Evolutionary conservation across 1,139 yeast species (phyloP).

Genomic region (Saccharomycopsis hybrid): DNA sequence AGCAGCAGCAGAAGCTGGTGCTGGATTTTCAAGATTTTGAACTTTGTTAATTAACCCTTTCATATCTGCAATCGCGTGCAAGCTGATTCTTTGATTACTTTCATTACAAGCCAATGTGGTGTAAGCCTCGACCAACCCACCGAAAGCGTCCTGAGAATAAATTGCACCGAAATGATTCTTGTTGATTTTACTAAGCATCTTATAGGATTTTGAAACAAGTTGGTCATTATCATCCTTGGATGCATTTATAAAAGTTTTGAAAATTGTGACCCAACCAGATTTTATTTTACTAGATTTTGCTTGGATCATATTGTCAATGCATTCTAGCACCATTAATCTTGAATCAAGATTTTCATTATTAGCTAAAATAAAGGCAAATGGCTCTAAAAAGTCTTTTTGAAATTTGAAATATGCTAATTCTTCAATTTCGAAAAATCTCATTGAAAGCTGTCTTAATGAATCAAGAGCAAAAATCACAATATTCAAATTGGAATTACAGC

Average conservation of each 20-base stretch:
- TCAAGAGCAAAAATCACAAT: slow-evolving; percentile 90
- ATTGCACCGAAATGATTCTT: slow-evolving; percentile 58
- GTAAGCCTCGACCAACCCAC: slow-evolving; percentile 65
- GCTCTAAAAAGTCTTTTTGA: slow-evolving; percentile 88
- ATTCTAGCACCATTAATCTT: slow-evolving; percentile 85
- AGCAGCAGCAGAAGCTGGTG: no score
- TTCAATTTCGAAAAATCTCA: slow-evolving; percentile 87
- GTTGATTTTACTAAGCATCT: slow-evolving; percentile 57
- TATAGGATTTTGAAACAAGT: slow-evolving; percentile 57
- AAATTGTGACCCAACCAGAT: slow-evolving; percentile 94
- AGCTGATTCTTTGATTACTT: slow-evolving; percentile 69
- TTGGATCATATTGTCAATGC: slow-evolving; percentile 78
- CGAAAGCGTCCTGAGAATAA: slow-evolving; percentile 65
- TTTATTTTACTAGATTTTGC: slow-evolving; percentile 69
- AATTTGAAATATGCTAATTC: slow-evolving; percentile 94
- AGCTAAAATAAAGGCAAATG: slow-evolving; percentile 74
- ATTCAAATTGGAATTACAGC: slow-evolving; percentile 68
- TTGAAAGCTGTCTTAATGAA: slow-evolving; percentile 85
- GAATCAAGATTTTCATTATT: slow-evolving; percentile 67
- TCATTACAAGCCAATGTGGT: slow-evolving; percentile 81
- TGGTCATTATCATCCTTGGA: slow-evolving; percentile 44
- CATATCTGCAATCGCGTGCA: slow-evolving; percentile 76
- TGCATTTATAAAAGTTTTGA: slow-evolving; percentile 42
- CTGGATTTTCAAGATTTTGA: no score
- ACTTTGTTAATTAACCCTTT: slow-evolving; percentile 56